Evolutionary conservation across 176 grass and related monocot genomes (phyloP).

Genomic region (Saccharum officinarum): DNA sequence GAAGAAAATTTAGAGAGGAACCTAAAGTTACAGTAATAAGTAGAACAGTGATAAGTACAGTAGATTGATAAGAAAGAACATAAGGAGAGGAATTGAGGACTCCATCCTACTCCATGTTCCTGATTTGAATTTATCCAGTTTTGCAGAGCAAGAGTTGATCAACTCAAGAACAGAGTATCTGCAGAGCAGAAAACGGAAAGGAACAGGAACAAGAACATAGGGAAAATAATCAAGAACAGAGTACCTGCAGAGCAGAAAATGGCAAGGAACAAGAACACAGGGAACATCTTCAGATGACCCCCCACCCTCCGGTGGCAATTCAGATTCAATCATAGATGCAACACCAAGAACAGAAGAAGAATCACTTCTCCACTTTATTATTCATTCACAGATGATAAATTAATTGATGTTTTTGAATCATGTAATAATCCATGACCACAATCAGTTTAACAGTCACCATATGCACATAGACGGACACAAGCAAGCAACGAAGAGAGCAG

Average conservation of each 20-base stretch:
- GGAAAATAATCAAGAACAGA: neutral
- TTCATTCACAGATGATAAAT: constrained; percentile 44
- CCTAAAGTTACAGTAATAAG: neutral
- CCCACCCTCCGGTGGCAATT: no score
- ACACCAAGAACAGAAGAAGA: constrained; percentile 25
- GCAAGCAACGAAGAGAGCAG: constrained; percentile 22
- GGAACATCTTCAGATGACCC: neutral
- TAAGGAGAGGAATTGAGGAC: neutral
- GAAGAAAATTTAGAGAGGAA: neutral
- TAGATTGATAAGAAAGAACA: neutral
- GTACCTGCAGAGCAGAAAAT: neutral
- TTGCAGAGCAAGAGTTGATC: neutral
- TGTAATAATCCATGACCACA: constrained; percentile 39
- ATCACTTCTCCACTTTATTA: constrained; percentile 42
- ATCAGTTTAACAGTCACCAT: constrained; percentile 42
- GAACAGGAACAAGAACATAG: neutral
- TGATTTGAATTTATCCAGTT: neutral
- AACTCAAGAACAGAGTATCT: neutral
- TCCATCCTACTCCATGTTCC: neutral
- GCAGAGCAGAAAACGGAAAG: neutral
- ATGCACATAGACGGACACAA: constrained; percentile 28
- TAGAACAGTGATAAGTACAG: neutral
- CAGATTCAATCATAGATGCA: neutral
- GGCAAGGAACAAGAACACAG: neutral
- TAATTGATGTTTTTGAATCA: constrained; percentile 14